phyloP scores from a whole-genome alignment of 352 stramenopile species.

The Phytophthora kernoviae region DNA sequence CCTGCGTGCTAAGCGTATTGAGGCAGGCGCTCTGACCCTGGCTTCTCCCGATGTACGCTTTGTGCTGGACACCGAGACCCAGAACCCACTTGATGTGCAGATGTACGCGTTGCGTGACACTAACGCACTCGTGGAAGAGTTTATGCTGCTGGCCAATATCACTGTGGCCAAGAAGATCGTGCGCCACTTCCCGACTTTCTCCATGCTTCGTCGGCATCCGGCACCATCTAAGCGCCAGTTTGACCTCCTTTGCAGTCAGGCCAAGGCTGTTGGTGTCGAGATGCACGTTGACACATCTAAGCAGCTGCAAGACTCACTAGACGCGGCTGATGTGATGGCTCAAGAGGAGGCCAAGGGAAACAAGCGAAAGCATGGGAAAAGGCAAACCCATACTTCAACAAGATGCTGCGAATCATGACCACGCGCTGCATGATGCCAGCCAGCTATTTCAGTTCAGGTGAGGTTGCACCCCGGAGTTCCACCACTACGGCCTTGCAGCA shows the following conservation, averaged over 20 bases:
- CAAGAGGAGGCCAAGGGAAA: constrained; percentile 17
- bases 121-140: constrained; percentile 98
- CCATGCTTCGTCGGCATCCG: constrained; percentile 94
- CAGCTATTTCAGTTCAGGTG: constrained; percentile 98
- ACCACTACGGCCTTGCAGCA: constrained; percentile 98
- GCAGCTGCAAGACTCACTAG: constrained; percentile 79
- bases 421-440: constrained; percentile 99
- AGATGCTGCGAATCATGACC: constrained; percentile 96
- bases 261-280: constrained; percentile 81
- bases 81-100: constrained; percentile 98
- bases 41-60: constrained; percentile 97
- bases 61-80: constrained; percentile 97
- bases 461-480: constrained; percentile 96
- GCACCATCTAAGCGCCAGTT: constrained; percentile 95
- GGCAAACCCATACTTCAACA: constrained; percentile 98
- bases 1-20: constrained; percentile 93
- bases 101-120: constrained; percentile 96
- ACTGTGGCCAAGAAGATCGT: constrained; percentile 96
- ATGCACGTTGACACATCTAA: constrained; percentile 81
- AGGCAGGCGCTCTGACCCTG: constrained; percentile 96
- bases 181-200: constrained; percentile 95
- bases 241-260: constrained; percentile 83
- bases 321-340: constrained; percentile 73
- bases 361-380: constrained; percentile 44
- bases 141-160: constrained; percentile 99